A percentile compares a stretch with the other conserved stretches of the same genome.
Conservation (phyloP, 176 grass and related monocot species). For the Hordeum marinum region DNA sequence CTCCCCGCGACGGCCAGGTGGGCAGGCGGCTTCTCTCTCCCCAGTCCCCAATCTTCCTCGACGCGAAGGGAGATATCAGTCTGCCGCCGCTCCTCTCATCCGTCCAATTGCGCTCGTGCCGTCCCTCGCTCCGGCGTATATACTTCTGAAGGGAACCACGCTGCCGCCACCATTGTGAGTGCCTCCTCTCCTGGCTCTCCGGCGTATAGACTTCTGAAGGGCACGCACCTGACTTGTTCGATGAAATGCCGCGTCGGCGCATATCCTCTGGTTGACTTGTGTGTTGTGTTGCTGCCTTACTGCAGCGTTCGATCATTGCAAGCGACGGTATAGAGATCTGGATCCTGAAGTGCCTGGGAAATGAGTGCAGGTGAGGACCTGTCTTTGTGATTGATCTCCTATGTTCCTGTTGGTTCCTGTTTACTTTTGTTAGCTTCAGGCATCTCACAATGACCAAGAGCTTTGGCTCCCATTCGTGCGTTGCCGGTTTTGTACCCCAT, state of each 20-base stretch:
- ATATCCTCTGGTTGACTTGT: not conserved
- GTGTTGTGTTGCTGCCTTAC: not conserved
- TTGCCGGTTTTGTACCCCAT: not conserved
- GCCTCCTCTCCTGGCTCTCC: not conserved
- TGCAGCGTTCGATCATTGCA: not conserved
- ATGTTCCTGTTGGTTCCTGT: not conserved
- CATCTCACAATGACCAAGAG: not conserved
- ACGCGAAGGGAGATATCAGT: not conserved
- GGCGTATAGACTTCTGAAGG: not conserved
- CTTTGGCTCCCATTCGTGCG: not conserved
- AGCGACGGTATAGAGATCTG: not conserved
- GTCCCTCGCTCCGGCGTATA: not conserved
- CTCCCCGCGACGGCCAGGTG: not conserved
- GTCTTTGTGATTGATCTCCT: not conserved
- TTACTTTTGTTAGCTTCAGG: not conserved
- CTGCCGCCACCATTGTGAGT: not conserved
- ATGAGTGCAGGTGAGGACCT: slow-evolving; percentile 44
- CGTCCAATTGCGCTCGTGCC: not conserved
- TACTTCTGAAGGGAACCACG: not conserved
- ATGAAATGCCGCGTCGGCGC: not conserved
- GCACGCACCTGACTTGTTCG: not conserved
- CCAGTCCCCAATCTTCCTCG: not conserved
- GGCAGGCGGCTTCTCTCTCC: not conserved
- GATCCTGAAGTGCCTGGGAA: not conserved
- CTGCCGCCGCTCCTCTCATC: not conserved